Evolutionary conservation across 257 asterid genomes (phyloP), one percentile per base, ranked within the genome.

Genomic region (Solanum dulcamara): DNA sequence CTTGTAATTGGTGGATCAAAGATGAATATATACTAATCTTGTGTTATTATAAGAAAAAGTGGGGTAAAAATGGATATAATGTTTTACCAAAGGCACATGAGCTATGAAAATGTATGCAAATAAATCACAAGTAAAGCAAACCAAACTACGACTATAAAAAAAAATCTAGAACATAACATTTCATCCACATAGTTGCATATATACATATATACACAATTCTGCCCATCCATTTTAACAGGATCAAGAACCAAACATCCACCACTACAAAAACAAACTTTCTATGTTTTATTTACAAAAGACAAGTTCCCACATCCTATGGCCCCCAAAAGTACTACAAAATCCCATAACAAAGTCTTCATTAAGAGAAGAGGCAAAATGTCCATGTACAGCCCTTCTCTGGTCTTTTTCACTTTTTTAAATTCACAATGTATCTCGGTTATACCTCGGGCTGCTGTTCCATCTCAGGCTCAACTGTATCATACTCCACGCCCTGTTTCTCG

Each of bases 401-500:
- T 70, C 82, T 71, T 35, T 9, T 22, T 24, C 22, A 22, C 14
- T 22, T 11, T 15, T 22, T 26, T 40, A n/a, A n/a, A n/a, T 4
- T 24, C 13, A n/a, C 37, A 9, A 59, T 14, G 48, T n/a, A n/a
- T n/a, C n/a, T 68, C 44, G 7, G 79, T 68, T 38, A 44, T 28
- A 77, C 84, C 46, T 84, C 70, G 30, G 80, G 51, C 20, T 64
- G 86, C 35, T 77, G 55, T 74, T 33, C 35, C 3, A 20, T 8
- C n/a, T 83, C 81, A 1, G 60, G 85, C 44, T 83, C 66, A 66
- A 4, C 93, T 1, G 87, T 50, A 9, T 90, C 96, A 2, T 91
- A 90, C 80, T 83, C 93, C n/a, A 90, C 94, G 0, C 86, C 90
- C 88, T 87, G 88, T 90, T 97, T 97, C 75, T 94, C 98, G n/a